Percentiles rank a stretch among this genome's conserved stretches.
Evolutionary conservation across 2,329 filamentous ascomycete species (phyloP).

Genomic region (Colletotrichum sidae): DNA sequence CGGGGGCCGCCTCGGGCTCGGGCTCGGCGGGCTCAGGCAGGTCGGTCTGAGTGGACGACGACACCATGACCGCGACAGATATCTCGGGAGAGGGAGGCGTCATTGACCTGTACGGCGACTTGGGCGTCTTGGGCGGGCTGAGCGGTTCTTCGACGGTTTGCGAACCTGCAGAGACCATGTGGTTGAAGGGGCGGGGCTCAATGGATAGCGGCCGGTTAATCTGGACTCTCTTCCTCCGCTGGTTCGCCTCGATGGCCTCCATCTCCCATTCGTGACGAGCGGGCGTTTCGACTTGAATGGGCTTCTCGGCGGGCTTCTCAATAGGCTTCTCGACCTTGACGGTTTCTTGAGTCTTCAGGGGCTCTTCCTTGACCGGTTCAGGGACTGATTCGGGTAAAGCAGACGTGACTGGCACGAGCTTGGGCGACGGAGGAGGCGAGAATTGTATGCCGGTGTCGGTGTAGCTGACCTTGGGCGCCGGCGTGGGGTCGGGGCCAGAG

Average conservation of each 20-base stretch:
- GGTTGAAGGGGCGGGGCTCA: slow-evolving; percentile 55
- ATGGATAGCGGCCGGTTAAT: slow-evolving; percentile 62
- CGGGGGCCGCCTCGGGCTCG: slow-evolving; percentile 37
- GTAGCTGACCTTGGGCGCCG: slow-evolving; percentile 64
- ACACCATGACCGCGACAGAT: slow-evolving; percentile 57
- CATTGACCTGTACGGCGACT: slow-evolving; percentile 56
- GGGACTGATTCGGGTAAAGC: slow-evolving; percentile 54
- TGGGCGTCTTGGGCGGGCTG: slow-evolving; percentile 75
- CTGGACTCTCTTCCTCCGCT: slow-evolving; percentile 76
- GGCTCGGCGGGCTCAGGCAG: slow-evolving; percentile 34
- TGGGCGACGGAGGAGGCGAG: slow-evolving; percentile 84
- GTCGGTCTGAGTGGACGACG: slow-evolving; percentile 73
- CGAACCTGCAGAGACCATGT: slow-evolving; percentile 74
- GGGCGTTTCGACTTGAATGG: slow-evolving; percentile 56
- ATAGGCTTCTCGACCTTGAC: slow-evolving; percentile 51
- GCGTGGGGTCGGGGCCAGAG: slow-evolving; percentile 40
- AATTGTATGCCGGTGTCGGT: slow-evolving; percentile 84
- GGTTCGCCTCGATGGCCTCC: slow-evolving; percentile 74
- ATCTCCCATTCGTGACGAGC: slow-evolving; percentile 67
- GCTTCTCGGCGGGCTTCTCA: slow-evolving; percentile 46
- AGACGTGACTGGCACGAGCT: slow-evolving; percentile 53
- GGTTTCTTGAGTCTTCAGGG: slow-evolving; percentile 49
- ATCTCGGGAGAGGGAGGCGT: slow-evolving; percentile 53
- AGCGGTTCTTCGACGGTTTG: slow-evolving; percentile 73
- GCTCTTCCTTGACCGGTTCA: not conserved